Percentiles rank a stretch among this genome's conserved stretches.
phyloP scores from a whole-genome alignment of 495 filamentous ascomycete species.

The Penicillium tannophilum region DNA sequence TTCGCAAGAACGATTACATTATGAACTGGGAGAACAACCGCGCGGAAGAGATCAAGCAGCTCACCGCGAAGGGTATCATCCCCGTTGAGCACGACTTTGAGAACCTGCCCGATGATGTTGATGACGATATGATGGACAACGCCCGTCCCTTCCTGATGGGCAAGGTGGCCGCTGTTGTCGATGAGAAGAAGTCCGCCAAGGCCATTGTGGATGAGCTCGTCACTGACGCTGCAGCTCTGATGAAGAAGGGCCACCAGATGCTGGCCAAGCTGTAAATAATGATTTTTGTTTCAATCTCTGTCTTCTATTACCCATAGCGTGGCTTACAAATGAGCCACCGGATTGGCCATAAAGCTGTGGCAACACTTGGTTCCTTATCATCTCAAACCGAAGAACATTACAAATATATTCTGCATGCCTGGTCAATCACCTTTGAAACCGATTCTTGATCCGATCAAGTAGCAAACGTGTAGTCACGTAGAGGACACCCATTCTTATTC shows the following conservation, averaged over 20 bases:
- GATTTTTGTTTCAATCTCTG: slow-evolving; percentile 10
- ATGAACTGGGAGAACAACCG: slow-evolving; percentile 95
- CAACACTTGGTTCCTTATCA: background rate
- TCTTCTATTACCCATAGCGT: slow-evolving; percentile 14
- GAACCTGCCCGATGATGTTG: slow-evolving; percentile 69
- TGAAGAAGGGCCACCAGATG: slow-evolving; percentile 68
- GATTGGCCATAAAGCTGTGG: background rate
- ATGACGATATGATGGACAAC: slow-evolving; percentile 84
- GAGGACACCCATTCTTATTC: too few species aligned
- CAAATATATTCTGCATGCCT: background rate
- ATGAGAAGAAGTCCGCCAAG: slow-evolving; percentile 92
- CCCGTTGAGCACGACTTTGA: slow-evolving; percentile 95
- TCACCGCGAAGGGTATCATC: slow-evolving; percentile 84
- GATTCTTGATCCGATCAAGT: too few species aligned
- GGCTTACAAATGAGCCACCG: background rate
- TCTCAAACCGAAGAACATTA: background rate
- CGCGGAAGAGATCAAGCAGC: slow-evolving; percentile 81
- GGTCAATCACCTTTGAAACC: background rate
- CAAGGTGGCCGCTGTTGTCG: slow-evolving; percentile 90
- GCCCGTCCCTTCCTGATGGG: slow-evolving; percentile 95
- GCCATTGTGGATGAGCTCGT: slow-evolving; percentile 94
- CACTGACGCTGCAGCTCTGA: slow-evolving; percentile 69
- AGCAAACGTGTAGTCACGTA: too few species aligned
- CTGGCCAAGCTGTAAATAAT: slow-evolving; percentile 63
- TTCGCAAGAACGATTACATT: slow-evolving; percentile 92